These are phyloP conservation scores for Nicotiana knightiana DNA, from an alignment of 257 asterid species.

Conservation along the genomic window DNA sequence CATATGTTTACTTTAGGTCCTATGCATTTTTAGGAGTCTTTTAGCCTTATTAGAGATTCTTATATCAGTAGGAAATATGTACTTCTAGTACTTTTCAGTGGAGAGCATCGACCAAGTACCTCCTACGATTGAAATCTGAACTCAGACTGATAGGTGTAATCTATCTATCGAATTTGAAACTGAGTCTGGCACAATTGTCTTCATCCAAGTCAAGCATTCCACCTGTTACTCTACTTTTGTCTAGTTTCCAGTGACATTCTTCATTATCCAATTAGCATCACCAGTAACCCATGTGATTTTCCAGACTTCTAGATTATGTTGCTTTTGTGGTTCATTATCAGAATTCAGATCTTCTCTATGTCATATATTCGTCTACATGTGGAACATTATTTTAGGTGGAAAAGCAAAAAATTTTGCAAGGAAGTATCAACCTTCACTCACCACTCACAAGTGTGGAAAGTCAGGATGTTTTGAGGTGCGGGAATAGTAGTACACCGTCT, in stretches of 20 bases:
- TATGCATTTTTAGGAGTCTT: no score
- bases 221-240: background rate
- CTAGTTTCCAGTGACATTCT: background rate
- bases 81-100: no score
- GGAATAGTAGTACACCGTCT: slow-evolving; percentile 28
- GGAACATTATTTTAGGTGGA: slow-evolving; percentile 51
- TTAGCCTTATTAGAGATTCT: no score
- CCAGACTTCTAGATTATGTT: background rate
- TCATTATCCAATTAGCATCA: background rate
- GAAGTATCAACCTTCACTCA: slow-evolving; percentile 35
- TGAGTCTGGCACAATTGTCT: no score
- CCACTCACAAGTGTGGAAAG: slow-evolving; percentile 30
- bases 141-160: no score
- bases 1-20: no score
- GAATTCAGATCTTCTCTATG: background rate
- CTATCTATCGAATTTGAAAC: no score
- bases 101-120: no score
- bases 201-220: no score
- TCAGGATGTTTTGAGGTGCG: slow-evolving; percentile 25
- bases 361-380: background rate
- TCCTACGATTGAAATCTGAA: no score
- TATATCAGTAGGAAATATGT: no score
- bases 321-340: background rate
- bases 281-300: background rate
- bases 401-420: slow-evolving; percentile 69